Base-by-base conservation (phyloP, 2,329 filamentous ascomycete genomes). In the Didymella glomerata region DNA sequence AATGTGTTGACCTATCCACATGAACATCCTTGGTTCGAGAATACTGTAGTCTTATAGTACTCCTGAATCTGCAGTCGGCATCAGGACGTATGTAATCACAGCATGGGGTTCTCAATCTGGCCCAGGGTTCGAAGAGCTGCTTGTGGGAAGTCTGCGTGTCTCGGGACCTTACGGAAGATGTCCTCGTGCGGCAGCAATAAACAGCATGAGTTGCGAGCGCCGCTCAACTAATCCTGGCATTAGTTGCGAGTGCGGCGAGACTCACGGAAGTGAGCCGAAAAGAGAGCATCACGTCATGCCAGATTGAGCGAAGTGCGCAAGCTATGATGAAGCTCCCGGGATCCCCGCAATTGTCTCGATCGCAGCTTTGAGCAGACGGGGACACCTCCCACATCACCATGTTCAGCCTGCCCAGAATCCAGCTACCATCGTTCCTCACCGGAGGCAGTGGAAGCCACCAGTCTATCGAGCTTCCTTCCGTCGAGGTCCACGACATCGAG, bases 401-500 rank as follows among this genome's bases (percentile, higher is more conserved):
- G 68, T 71, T 71, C 63, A 69, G 51, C 42, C 25, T 71, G 36
- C 68, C 68, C 22, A 65, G 61, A 38, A 62, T 69, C 22, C 61
- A 63, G 1, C 30, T 71, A 7, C 68, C 68, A 3, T 66, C 64
- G 2, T 69, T 71, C 48, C 59, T 71, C 20, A 63, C 58, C 8
- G 41, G 56, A 11, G 60, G 63, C 22, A 54, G 60, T 25, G 64
- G 63, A 30, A 65, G 56, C n/a, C 59, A 72, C 55, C 65, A 66
- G 11, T 66, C 67, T 25, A 79, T 82, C 61, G 74, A 82, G 45
- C 66, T 97, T 7, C 83, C 90, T 9, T 82, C 90, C 0, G 88
- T 94, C 54, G 82, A 90, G 64, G 83, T 92, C 57, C 88, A 96
- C 78, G 86, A 90, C 75, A 85, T 97, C 68, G 94, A 98, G 79